Percentiles rank a stretch among this genome's conserved stretches.
These are phyloP conservation scores for Phaffia rhodozyma DNA, from an alignment of 1,284 basidiomycete genomes.

Conservation along the genomic window DNA sequence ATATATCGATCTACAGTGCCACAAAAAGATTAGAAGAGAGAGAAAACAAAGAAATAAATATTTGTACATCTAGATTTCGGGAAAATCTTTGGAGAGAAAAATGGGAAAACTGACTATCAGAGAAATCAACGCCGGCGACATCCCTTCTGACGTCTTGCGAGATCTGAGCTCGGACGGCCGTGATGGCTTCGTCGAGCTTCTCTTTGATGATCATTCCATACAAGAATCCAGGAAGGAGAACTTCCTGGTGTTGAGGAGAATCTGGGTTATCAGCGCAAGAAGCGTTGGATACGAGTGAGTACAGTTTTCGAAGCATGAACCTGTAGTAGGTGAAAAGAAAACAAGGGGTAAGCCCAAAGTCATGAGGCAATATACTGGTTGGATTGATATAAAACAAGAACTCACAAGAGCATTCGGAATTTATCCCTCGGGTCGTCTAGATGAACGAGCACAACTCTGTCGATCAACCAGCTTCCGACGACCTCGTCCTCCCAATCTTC, in stretches of 20 bases:
- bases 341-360: not conserved
- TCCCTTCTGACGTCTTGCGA: slow-evolving; percentile 60
- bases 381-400: slow-evolving; percentile 14
- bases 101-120: slow-evolving; percentile 50
- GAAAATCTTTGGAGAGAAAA: not conserved
- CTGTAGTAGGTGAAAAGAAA: slow-evolving; percentile 36
- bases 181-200: slow-evolving; percentile 80
- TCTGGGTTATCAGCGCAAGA: slow-evolving; percentile 95
- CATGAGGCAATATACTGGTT: too few relatives aligned
- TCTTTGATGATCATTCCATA: slow-evolving; percentile 99
- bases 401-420: slow-evolving; percentile 87
- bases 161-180: slow-evolving; percentile 61
- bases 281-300: slow-evolving; percentile 77
- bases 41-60: not conserved
- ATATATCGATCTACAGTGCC: slow-evolving; percentile 59
- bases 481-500: slow-evolving; percentile 84
- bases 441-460: slow-evolving; percentile 83
- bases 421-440: slow-evolving; percentile 84
- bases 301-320: slow-evolving; percentile 96
- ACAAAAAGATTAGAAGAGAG: slow-evolving; percentile 2
- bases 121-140: slow-evolving; percentile 66
- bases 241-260: slow-evolving; percentile 97
- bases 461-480: slow-evolving; percentile 72
- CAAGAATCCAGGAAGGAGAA: slow-evolving; percentile 81
- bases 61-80: not conserved